phyloP scores from a whole-genome alignment of 768 basidiomycete genomes.

The Boletus eberwhitei region DNA sequence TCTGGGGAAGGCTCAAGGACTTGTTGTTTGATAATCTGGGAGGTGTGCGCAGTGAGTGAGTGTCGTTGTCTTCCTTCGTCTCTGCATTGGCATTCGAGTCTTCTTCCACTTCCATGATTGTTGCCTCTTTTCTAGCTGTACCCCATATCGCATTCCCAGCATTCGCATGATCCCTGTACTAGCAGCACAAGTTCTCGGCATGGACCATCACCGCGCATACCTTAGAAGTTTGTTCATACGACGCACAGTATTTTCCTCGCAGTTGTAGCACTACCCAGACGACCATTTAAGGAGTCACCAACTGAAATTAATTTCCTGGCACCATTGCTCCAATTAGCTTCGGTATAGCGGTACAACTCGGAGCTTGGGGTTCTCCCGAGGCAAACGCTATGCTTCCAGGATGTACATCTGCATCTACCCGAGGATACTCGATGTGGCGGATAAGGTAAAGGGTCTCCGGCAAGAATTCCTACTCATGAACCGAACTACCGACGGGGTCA shows the following conservation, averaged over 20 bases:
- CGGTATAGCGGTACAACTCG: slow-evolving; percentile 18
- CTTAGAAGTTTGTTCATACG: slow-evolving; percentile 17
- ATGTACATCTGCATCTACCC: slow-evolving; percentile 19
- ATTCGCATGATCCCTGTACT: slow-evolving; percentile 26
- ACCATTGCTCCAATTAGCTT: background rate
- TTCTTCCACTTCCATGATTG: slow-evolving; percentile 1
- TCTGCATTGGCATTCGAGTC: slow-evolving; percentile 4
- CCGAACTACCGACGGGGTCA: slow-evolving; percentile 23
- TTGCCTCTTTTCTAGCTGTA: slow-evolving; percentile 12
- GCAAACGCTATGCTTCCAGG: slow-evolving; percentile 9
- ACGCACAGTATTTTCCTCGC: slow-evolving; percentile 16
- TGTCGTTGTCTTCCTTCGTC: background rate
- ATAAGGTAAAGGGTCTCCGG: slow-evolving; percentile 10
- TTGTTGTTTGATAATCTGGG: slow-evolving; percentile 28
- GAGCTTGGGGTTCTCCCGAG: slow-evolving; percentile 1
- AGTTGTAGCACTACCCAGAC: slow-evolving; percentile 17
- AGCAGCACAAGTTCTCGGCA: slow-evolving; percentile 16
- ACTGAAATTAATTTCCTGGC: slow-evolving; percentile 2
- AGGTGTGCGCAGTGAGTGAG: slow-evolving; percentile 21
- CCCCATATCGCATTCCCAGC: slow-evolving; percentile 20
- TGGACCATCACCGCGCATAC: slow-evolving; percentile 25
- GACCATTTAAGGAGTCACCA: slow-evolving; percentile 4
- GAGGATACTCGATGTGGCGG: slow-evolving; percentile 10
- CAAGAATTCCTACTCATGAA: slow-evolving; percentile 15
- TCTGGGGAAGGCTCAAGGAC: slow-evolving; percentile 30